Evolutionary conservation across 495 filamentous ascomycete genomes (phyloP).

Genomic region (Pseudomonodictys pantanalensis): DNA sequence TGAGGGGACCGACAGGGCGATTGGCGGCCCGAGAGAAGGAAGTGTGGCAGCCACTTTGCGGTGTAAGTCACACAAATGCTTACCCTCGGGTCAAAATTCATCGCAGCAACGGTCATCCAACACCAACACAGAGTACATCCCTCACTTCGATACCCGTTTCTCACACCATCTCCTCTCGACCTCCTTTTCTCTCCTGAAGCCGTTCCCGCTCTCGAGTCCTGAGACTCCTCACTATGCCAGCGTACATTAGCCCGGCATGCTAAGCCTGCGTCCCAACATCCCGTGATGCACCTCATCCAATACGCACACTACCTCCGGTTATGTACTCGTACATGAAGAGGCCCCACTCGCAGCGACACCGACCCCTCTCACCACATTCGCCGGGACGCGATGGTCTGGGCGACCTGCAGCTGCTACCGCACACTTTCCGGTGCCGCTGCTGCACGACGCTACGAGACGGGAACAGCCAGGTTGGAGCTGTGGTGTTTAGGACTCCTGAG

Average conservation of each 20-base stretch:
- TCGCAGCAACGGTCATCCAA: not conserved
- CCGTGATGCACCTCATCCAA: not conserved
- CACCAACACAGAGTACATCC: not conserved
- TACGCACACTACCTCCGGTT: not conserved
- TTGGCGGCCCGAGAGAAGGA: not conserved
- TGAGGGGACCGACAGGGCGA: not conserved
- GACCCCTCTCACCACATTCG: not conserved
- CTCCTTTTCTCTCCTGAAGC: not conserved
- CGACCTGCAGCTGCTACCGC: not conserved
- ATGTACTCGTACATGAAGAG: not conserved
- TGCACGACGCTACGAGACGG: not conserved
- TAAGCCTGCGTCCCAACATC: not conserved
- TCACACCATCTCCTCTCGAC: not conserved
- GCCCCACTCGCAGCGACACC: not conserved
- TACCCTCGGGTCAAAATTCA: not conserved
- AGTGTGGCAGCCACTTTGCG: not conserved
- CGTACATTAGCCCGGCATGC: not conserved
- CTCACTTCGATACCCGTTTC: not conserved
- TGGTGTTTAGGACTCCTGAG: not conserved
- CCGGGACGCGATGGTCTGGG: not conserved
- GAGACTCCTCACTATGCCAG: not conserved
- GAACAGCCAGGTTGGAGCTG: not conserved
- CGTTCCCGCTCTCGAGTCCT: not conserved
- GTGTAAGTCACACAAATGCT: constrained; percentile 13
- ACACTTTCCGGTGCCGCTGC: not conserved